A percentile compares a stretch with the other conserved stretches of the same genome.
Conservation (phyloP, 495 filamentous ascomycete species). For the Massariosphaeria phaeospora region DNA sequence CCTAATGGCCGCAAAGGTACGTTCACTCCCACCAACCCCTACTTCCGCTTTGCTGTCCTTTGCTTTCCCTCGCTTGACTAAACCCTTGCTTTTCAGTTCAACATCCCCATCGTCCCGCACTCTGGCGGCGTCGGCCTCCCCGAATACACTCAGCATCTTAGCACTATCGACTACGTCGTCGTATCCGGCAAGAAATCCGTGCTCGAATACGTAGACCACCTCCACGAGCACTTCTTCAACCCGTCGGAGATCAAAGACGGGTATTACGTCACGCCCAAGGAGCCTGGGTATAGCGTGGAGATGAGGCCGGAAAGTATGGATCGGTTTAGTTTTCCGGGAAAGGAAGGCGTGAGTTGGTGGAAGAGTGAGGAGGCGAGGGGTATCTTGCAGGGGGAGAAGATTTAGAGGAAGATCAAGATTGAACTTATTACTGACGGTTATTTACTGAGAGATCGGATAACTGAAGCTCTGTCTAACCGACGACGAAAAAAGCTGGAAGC, state of each 20-base stretch:
- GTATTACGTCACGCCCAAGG: slow-evolving; percentile 78
- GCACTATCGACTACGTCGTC: slow-evolving; percentile 89
- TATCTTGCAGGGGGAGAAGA: slow-evolving; percentile 41
- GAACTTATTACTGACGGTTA: too few species aligned
- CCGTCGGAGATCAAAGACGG: slow-evolving; percentile 76
- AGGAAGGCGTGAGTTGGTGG: slow-evolving; percentile 79
- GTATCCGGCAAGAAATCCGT: slow-evolving; percentile 76
- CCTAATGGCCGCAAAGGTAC: slow-evolving; percentile 86
- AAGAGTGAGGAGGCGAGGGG: slow-evolving; percentile 40
- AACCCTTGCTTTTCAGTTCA: too few species aligned
- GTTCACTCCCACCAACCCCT: too few species aligned
- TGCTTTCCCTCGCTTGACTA: too few species aligned
- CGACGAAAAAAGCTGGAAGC: too few species aligned
- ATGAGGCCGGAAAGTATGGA: slow-evolving; percentile 90
- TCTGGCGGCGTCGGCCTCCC: slow-evolving; percentile 85
- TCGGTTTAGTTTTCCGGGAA: slow-evolving; percentile 66
- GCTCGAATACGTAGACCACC: slow-evolving; percentile 86
- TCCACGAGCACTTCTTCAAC: slow-evolving; percentile 90
- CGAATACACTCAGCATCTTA: slow-evolving; percentile 91
- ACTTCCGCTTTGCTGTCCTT: too few species aligned
- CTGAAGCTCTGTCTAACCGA: too few species aligned
- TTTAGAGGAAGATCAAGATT: slow-evolving; percentile 33
- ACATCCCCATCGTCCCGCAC: slow-evolving; percentile 81
- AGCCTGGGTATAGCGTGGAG: slow-evolving; percentile 84
- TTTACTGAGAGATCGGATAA: too few species aligned